Evolutionary conservation across 495 filamentous ascomycete species (phyloP), one percentile per base, ranked within the genome.

Genomic region (Rostrohypoxylon terebratum): DNA sequence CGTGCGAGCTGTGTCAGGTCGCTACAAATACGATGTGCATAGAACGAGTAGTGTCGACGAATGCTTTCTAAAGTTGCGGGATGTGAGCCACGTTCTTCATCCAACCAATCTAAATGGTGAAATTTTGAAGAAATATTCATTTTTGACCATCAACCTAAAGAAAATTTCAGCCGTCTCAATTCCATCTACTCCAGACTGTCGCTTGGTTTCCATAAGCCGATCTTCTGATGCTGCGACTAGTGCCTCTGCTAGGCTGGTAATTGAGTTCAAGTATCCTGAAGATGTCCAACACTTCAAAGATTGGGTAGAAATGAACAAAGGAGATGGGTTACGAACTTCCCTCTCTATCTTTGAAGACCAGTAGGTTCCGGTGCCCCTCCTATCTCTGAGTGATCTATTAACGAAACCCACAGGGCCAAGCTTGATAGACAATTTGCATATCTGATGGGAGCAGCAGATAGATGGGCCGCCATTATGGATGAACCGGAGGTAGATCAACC

Each of bases 1-100:
- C 13, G 1, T 55, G 33, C 74, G 69, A 23, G 76, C 68, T 45
- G 67, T 65, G 11, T 78, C 74, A 10, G 76, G 76, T n/a, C 4
- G 16, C 18, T 60, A 21, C 51, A 47, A 53, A 16, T 78, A 78
- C 18, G 66, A 75, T 18, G 60, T 57, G 13, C 28, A 25, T 0
- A 33, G 45, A 1, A 31, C 54, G 6, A 31, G 34, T 18, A 59
- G 28, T 20, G 54, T 36, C 9, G 36, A 73, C 34, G 28, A 68
- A 59, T 73, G 74, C 40, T 74, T 57, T 34, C 50, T 78, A 14
- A 71, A 61, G 40, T 23, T 71, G 45, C 38, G 40, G 34, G 45
- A 66, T 16, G 31, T 72, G 10, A 67, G 69, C 50, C 28, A 66
- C 47, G 69, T 65, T 4, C 62, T 78, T 21, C 51, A 53, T 14